Conservation (phyloP, 257 asterid species). For the Solanum tacnaense region DNA sequence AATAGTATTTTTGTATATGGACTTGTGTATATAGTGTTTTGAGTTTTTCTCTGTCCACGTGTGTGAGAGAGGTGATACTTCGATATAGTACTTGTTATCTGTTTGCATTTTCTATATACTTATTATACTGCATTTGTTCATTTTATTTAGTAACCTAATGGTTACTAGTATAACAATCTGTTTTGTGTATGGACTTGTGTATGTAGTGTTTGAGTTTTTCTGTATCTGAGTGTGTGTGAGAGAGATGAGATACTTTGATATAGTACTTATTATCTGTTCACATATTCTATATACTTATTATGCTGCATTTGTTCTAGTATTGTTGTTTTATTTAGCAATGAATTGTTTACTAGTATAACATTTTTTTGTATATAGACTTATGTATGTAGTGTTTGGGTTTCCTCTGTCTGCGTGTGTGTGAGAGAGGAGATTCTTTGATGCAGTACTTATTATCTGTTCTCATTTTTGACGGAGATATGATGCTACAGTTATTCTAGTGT, state of each 20-base stretch:
- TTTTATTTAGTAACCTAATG: not conserved
- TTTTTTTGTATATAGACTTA: not conserved
- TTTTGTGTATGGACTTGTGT: not conserved
- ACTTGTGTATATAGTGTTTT: not conserved
- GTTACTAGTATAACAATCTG: not conserved
- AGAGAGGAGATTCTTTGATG: not conserved
- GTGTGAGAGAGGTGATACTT: not conserved
- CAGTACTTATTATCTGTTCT: not conserved
- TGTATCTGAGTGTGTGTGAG: not conserved
- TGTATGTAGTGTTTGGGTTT: not conserved
- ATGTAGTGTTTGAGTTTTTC: not conserved
- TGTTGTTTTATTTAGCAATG: not conserved
- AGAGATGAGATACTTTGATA: not conserved
- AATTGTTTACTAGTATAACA: not conserved
- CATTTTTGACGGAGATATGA: not conserved
- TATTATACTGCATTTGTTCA: not conserved
- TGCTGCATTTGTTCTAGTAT: not conserved
- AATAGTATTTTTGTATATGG: not conserved
- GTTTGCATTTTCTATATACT: not conserved
- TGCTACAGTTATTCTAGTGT: not conserved
- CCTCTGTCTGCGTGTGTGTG: not conserved
- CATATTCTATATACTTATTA: not conserved
- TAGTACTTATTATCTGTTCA: not conserved
- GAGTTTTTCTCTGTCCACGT: not conserved
- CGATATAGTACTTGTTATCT: not conserved